Base-by-base conservation (phyloP, 805 yeast species). In the Yarrowia yakushimensis region DNA sequence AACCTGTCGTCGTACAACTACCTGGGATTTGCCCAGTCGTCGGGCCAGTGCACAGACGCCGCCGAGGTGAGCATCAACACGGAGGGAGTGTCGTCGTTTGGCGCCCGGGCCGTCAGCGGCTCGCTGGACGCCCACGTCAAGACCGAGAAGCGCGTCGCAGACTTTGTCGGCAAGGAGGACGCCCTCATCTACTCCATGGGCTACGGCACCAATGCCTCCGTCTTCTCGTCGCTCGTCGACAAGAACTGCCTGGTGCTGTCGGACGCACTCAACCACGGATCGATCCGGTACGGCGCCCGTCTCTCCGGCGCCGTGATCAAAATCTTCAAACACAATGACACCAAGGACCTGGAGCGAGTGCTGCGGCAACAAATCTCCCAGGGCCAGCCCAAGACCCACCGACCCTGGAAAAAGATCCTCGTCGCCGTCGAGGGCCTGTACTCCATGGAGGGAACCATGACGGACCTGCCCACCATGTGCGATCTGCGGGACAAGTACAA, bases 1-100 rank as follows among this genome's bases (percentile, higher is more conserved):
- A 94, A 94, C 72, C 80, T 94, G 63, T 85, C 96, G 2, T 86
- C 96, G 2, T 94, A 94, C 76, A 94, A 94, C 75, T 94, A 94
- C 74, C 81, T 94, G 65, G 99, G 99, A 0, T 94, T 94, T 76
- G 99, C 97, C 22, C 98, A 94, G 76, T 87, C 96, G 60, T 86
- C 85, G 66, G 99, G 99, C 65, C 80, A 79, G 62, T 94, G 99
- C 75, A 90, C 97, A 2, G 91, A 87, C 65, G 80, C 81, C 59
- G 87, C 97, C 9, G 78, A 88, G 66, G 77, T 81, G 41, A 73
- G 83, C 37, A 80, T 90, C 42, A 77, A 81, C n/a, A 76, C 83
- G 50, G 84, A 86, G 69, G 98, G 98, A 60, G 79, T 90, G 42
- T 81, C 91, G 10, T 80, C 86, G 1, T 85, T 93, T 66, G 92